Evolutionary conservation across 2,329 filamentous ascomycete genomes (phyloP).

Genomic region (Aspergillus ochraceoroseus): DNA sequence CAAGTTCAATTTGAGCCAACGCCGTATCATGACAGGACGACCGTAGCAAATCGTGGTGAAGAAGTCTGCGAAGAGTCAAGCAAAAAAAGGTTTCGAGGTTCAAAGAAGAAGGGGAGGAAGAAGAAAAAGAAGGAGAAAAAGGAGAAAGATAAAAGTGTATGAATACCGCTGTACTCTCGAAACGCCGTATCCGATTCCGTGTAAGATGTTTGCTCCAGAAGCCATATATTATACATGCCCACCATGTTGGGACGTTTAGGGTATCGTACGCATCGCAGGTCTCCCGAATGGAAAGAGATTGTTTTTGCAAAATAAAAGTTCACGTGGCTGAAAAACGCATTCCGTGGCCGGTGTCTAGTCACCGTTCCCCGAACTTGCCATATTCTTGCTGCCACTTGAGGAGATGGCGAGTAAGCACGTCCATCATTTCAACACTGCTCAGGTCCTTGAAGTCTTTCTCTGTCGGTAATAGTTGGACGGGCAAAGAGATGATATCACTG

Average conservation of each 20-base stretch:
- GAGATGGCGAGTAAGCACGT: conserved; percentile 71
- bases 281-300: not conserved
- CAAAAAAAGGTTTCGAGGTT: conserved; percentile 2
- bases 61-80: conserved; percentile 12
- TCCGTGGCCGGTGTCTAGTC: too few relatives aligned
- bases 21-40: conserved; percentile 6
- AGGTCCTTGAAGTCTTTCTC: conserved; percentile 65
- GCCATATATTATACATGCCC: conserved; percentile 27
- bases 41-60: conserved; percentile 1
- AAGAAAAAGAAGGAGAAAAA: conserved; percentile 1
- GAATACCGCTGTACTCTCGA: conserved; percentile 12
- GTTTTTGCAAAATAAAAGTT: conserved; percentile 5
- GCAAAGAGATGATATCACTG: too few relatives aligned
- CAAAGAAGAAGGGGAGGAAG: conserved; percentile 1
- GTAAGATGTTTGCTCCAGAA: conserved; percentile 22
- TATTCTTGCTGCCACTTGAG: conserved; percentile 80
- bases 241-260: conserved; percentile 17
- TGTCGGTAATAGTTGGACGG: conserved; percentile 27
- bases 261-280: conserved; percentile 22
- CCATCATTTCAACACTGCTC: conserved; percentile 85
- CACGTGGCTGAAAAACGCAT: too few relatives aligned
- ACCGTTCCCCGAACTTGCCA: conserved; percentile 51
- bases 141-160: conserved; percentile 7
- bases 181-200: conserved; percentile 25
- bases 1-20: conserved; percentile 8